Conservation (phyloP, 805 yeast species). For the Maudiozyma serrabonitensis region DNA sequence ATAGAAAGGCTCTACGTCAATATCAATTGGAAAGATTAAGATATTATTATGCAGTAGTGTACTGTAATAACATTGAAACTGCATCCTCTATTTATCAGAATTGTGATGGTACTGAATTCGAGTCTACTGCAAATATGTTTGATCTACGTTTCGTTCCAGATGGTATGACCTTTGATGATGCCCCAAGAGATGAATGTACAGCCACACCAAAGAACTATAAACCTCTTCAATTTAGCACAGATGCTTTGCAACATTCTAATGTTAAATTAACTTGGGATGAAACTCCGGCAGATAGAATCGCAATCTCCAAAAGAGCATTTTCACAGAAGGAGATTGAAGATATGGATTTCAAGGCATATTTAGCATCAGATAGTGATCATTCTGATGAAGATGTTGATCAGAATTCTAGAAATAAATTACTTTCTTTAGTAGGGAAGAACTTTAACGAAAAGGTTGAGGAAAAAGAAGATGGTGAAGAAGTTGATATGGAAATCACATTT, state of each 20-base stretch:
- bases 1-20: conserved; percentile 70
- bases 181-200: conserved; percentile 63
- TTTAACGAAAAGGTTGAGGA: conserved; percentile 31
- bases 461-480: conserved; percentile 46
- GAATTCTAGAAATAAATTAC: conserved; percentile 47
- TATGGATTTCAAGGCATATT: conserved; percentile 85
- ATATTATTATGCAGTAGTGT: conserved; percentile 86
- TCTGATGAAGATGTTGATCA: conserved; percentile 35
- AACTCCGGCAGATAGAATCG: conserved; percentile 82
- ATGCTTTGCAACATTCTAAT: conserved; percentile 91
- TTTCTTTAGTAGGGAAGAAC: conserved; percentile 41
- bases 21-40: conserved; percentile 89
- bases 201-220: conserved; percentile 68
- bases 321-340: conserved; percentile 81
- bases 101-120: conserved; percentile 93
- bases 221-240: conserved; percentile 78
- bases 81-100: conserved; percentile 69
- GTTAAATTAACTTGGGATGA: conserved; percentile 98
- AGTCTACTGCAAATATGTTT: conserved; percentile 88
- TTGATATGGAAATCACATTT: conserved; percentile 92
- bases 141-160: conserved; percentile 91
- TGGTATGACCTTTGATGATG: conserved; percentile 77
- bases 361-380: conserved; percentile 68
- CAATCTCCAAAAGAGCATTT: conserved; percentile 70
- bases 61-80: conserved; percentile 64